Base-by-base conservation (phyloP, 495 filamentous ascomycete genomes). In the Recurvomyces mirabilis region DNA sequence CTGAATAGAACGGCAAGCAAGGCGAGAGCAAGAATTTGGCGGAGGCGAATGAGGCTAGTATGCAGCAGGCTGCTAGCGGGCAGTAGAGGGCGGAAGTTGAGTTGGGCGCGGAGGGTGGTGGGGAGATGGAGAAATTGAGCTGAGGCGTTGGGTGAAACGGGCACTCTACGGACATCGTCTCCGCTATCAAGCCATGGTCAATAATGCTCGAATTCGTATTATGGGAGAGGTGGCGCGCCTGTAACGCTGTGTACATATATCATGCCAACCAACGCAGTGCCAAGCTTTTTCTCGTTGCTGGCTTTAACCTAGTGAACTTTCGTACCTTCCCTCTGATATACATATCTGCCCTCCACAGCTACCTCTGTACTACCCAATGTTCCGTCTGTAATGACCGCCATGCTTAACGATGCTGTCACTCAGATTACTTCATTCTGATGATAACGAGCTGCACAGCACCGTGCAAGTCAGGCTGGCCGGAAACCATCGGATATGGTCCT, bases 1-100 rank as follows among this genome's bases (percentile, higher is more conserved):
- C n/a, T n/a, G n/a, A n/a, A 66, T 61, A 98, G 91, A 82, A 84
- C 70, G 93, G 91, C 71, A 96, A 95, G 76, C 87, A 93, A 71
- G 82, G 87, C 66, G 89, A 94, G 19, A 63, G 71, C 60, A 82
- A 81, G 70, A 77, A 68, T 58, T 64, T 95, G 43, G 79, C 74
- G 47, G 66, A 76, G 23, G 86, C 78, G 63, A 89, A 91, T 63
- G 70, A 73, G 47, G 70, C 68, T 36, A 70, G 78, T 15, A 65
- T 75, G 55, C 73, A 68, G 40, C 69, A 77, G 58, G n/a, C n/a
- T n/a, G 20, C 33, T 11, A 36, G 17, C 7, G 23, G 39, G 24
- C 41, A 49, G n/a, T 47, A 39, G 36, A 5, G 26, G 26, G 26
- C n/a, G 26, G 26, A 30, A 30, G n/a, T 9, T 30, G 34, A 20